Base-by-base conservation (phyloP, 2,329 filamentous ascomycete species). In the Lasiodiplodia theobromae region DNA sequence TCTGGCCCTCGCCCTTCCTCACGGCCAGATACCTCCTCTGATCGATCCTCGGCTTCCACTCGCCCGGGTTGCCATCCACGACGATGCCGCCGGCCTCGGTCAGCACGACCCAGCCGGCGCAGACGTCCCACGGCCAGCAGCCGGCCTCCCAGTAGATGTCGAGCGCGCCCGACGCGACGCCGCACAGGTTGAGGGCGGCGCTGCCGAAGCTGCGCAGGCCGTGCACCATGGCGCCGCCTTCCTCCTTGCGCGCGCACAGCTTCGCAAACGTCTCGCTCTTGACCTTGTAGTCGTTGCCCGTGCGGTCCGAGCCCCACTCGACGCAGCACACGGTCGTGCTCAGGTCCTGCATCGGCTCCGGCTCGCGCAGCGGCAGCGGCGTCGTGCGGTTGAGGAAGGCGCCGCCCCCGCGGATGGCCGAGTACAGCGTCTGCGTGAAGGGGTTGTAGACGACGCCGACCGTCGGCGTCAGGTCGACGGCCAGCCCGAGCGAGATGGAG, bases 81-180 rank as follows among this genome's bases (percentile, higher is more conserved):
- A 95, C 88, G 64, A 87, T 82, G 0, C 92, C 92, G 0, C 92
- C 92, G 0, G 92, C 91, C 82, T 95, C 92, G 37, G 82, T 81
- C 31, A 95, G 81, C 70, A 95, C 90, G 69, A 90, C 88, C 92
- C 92, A 94, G 0, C 89, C 92, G 5, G 92, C 92, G 75, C 91
- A 92, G 2, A 95, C 92, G 77, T 95, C 92, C 92, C 92, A 95
- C 1, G 92, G 91, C 87, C 91, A 95, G 78, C 91, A 93, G 0
- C 92, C 92, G 47, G 90, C 91, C 80, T 95, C 92, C 92, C 92
- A 95, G 77, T 93, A 95, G 25, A 88, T 74, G 77, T 95, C 92
- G 31, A 93, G 73, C 77, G 89, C 86, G 0, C 92, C 92, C 11
- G 88, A 86, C 2, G 92, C 92, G 3, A 93, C 89, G 49, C 85